Base-by-base conservation (phyloP, 2,329 filamentous ascomycete genomes). In the Paecilomyces sp. region DNA sequence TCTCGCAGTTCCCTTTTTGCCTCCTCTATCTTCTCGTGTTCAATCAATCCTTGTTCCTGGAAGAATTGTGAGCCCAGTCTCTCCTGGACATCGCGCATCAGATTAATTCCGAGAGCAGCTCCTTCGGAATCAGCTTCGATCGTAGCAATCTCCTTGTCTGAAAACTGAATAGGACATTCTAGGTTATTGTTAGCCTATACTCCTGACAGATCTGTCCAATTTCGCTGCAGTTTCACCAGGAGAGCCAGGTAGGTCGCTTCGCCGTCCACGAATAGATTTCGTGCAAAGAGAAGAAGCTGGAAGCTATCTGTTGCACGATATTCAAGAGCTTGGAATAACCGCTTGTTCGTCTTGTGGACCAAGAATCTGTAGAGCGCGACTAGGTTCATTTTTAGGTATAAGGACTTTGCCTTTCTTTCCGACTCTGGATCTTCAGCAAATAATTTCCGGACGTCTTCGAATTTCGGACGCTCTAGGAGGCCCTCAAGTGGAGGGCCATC, bases 211-310 rank as follows among this genome's bases (percentile, higher is more conserved):
- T 47, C 58, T 9, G 57, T 31, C 68, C 70, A 71, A 25, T 61
- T 65, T 55, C 61, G 18, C 56, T 72, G 64, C n/a, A 72, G 59
- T 50, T 72, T 65, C 15, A 61, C 67, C 8, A 72, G 34, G 12
- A 41, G 34, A 4, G 34, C 12, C 3, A 41, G 34, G 41, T 63
- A 76, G 8, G 64, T 60, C 47, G 65, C 70, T 61, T 75, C 72
- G 22, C 71, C 72, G 57, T 74, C 70, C 15, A 74, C 63, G 54
- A 74, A 66, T 28, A 74, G 62, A 55, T 71, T 73, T 11, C 68
- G 67, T 8, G 68, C 69, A 54, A 74, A 57, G 6, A 72, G 62
- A 28, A 75, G 65, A 52, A 75, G 60, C 3, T 66, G 41, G 57
- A 66, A 73, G 51, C 57, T 64, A 18, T 57, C 56, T 18, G 68